Conservation (phyloP, 495 filamentous ascomycete genomes). For the Xylaria longipes region DNA sequence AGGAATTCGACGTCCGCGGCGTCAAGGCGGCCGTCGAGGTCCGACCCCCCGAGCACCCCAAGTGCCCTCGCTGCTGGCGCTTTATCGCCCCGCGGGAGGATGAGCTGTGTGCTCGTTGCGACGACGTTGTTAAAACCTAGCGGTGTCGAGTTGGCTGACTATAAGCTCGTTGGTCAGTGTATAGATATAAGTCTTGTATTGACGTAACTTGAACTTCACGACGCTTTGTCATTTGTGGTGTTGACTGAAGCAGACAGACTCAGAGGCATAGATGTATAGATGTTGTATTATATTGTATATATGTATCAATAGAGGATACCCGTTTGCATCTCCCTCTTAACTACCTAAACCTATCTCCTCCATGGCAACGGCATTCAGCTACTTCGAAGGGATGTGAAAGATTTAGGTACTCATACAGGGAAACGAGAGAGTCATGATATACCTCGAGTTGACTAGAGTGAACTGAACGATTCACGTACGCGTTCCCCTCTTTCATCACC, state of each 20-base stretch:
- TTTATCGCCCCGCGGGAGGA: slow-evolving; percentile 68
- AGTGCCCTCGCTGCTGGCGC: slow-evolving; percentile 90
- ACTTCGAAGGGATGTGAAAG: too few relatives aligned
- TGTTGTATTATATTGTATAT: slow-evolving; percentile 4
- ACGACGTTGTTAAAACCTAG: slow-evolving; percentile 62
- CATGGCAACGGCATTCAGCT: too few relatives aligned
- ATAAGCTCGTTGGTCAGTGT: neutral
- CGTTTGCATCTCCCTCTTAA: slow-evolving; percentile 6
- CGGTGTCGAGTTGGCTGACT: neutral
- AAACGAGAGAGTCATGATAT: neutral
- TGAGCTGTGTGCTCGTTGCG: slow-evolving; percentile 74
- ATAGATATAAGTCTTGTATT: neutral
- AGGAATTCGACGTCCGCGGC: slow-evolving; percentile 60
- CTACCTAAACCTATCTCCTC: neutral
- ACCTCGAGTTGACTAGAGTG: neutral
- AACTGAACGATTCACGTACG: neutral
- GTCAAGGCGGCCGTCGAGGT: slow-evolving; percentile 63
- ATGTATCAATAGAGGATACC: slow-evolving; percentile 24
- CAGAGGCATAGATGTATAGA: slow-evolving; percentile 28
- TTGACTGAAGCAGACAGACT: neutral
- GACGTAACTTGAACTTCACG: neutral
- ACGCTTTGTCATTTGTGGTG: neutral
- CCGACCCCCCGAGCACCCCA: slow-evolving; percentile 67
- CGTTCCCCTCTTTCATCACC: neutral
- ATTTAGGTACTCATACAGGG: neutral